phyloP scores from a whole-genome alignment of 1,139 yeast genomes.

The Yamadazyma diddensiae region DNA sequence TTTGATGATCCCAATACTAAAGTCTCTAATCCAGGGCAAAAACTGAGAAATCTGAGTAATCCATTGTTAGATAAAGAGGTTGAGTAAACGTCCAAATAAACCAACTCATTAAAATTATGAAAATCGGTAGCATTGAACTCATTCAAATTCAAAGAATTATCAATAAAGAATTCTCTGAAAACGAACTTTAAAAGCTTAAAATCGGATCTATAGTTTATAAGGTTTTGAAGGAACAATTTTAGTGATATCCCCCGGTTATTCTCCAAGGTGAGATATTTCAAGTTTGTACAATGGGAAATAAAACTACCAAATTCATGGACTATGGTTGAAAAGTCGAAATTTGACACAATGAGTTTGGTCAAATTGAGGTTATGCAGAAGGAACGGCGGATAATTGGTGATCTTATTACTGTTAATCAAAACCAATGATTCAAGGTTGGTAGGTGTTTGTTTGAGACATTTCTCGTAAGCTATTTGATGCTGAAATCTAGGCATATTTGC shows the following conservation, averaged over 20 bases:
- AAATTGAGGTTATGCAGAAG: constrained; percentile 21
- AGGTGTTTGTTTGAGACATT: constrained; percentile 5
- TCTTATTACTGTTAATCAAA: constrained; percentile 27
- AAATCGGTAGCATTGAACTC: constrained; percentile 27
- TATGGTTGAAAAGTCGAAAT: constrained; percentile 29
- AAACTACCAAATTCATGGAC: constrained; percentile 31
- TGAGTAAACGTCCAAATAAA: constrained; percentile 33
- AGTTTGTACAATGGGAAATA: constrained; percentile 17
- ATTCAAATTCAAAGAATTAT: constrained; percentile 19
- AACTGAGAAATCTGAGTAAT: constrained; percentile 25
- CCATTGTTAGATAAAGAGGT: constrained; percentile 33
- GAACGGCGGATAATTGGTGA: constrained; percentile 14
- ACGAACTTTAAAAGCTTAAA: constrained; percentile 26
- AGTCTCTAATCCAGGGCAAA: constrained; percentile 17
- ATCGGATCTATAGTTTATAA: constrained; percentile 28
- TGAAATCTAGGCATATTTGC: background rate
- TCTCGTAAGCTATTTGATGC: constrained; percentile 6
- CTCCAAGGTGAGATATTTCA: constrained; percentile 29
- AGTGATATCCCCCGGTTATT: constrained; percentile 31
- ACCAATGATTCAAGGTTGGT: constrained; percentile 11
- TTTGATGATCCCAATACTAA: constrained; percentile 34
- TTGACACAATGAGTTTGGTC: constrained; percentile 24
- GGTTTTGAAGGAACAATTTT: constrained; percentile 26
- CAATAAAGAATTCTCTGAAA: constrained; percentile 26
- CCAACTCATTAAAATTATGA: constrained; percentile 22